phyloP scores from a whole-genome alignment of 805 yeast genomes.

The Metschnikowia shivogae region DNA sequence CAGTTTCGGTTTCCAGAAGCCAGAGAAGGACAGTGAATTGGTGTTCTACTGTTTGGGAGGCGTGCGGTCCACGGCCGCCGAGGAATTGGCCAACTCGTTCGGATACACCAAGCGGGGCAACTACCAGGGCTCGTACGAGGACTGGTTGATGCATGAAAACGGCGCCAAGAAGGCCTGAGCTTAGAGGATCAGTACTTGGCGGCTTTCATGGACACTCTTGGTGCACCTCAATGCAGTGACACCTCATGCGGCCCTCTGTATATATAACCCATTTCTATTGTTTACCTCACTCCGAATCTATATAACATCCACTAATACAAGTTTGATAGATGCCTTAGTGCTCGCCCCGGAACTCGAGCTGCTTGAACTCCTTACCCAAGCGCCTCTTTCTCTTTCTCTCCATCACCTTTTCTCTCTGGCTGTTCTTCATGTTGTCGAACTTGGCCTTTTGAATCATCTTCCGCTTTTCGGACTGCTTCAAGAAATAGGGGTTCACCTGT shows the following conservation, averaged over 20 bases:
- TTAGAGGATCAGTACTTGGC: background rate
- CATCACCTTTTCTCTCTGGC: constrained; percentile 75
- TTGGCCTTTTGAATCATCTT: constrained; percentile 74
- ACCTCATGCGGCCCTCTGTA: constrained; percentile 4
- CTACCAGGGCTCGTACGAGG: constrained; percentile 82
- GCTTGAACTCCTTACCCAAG: constrained; percentile 73
- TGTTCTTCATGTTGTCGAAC: constrained; percentile 66
- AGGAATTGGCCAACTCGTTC: constrained; percentile 83
- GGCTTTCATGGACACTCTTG: background rate
- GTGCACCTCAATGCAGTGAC: constrained; percentile 1
- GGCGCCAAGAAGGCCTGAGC: constrained; percentile 10
- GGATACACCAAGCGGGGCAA: constrained; percentile 84
- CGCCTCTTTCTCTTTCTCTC: constrained; percentile 85
- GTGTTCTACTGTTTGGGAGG: constrained; percentile 93
- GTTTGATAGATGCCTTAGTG: constrained; percentile 1
- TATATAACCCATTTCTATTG: constrained; percentile 2
- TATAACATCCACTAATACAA: constrained; percentile 1
- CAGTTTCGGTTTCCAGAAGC: constrained; percentile 78
- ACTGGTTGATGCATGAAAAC: constrained; percentile 58
- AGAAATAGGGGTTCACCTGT: constrained; percentile 49
- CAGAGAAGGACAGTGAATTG: constrained; percentile 62
- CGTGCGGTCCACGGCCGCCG: constrained; percentile 85
- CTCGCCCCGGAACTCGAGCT: constrained; percentile 33
- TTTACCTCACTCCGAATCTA: constrained; percentile 3
- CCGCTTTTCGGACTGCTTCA: constrained; percentile 67